A percentile compares a stretch with the other conserved stretches of the same genome.
These are phyloP conservation scores for Trifolium repens DNA, from an alignment of 306 rosid genomes.

Conservation along the genomic window DNA sequence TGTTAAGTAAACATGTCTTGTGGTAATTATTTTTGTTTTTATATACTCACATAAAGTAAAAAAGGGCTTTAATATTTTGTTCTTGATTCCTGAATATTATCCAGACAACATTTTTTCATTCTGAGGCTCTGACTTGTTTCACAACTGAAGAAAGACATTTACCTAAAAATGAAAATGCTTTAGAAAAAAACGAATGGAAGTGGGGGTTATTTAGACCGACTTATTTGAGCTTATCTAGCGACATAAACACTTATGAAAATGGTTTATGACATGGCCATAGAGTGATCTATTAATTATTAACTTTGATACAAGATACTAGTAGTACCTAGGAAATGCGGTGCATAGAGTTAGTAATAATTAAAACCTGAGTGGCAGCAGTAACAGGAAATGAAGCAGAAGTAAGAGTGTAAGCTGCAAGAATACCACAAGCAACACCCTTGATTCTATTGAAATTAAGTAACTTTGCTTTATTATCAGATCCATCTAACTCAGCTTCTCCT, in stretches of 20 bases:
- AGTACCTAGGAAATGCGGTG: too few relatives aligned
- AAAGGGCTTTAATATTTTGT: not conserved
- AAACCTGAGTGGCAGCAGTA: conserved; percentile 85
- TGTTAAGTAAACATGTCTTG: not conserved
- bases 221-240: not conserved
- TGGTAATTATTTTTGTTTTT: not conserved
- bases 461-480: conserved; percentile 46
- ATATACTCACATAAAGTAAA: not conserved
- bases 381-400: conserved; percentile 73
- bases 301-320: too few relatives aligned
- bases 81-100: not conserved
- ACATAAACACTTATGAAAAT: not conserved
- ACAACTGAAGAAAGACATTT: not conserved
- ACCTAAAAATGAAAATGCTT: not conserved
- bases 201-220: too few relatives aligned
- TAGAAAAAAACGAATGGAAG: not conserved
- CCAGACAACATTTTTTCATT: not conserved
- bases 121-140: not conserved
- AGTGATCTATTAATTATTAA: too few relatives aligned
- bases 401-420: conserved; percentile 80
- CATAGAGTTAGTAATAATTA: not conserved
- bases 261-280: not conserved
- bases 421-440: conserved; percentile 72
- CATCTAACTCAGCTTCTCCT: conserved; percentile 51
- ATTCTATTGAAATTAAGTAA: conserved; percentile 49